Percentiles rank a stretch among this genome's conserved stretches.
Conservation (phyloP, 345 rosid species). For the Streptanthus diversifolius region DNA sequence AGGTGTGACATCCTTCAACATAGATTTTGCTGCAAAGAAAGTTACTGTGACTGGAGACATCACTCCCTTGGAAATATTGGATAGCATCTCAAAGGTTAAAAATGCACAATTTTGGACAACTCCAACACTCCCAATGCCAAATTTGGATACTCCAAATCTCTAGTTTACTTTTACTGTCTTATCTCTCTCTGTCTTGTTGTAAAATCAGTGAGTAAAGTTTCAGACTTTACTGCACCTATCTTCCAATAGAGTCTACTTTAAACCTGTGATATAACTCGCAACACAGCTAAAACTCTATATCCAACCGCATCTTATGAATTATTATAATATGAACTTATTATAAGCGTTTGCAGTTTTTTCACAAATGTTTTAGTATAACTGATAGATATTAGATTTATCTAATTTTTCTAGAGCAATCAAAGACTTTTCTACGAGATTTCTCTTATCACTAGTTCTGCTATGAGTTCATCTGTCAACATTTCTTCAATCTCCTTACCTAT, state of each 20-base stretch:
- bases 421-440: neutral
- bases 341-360: neutral
- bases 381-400: neutral
- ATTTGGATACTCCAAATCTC: neutral
- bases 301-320: neutral
- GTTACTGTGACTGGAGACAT: conserved; percentile 56
- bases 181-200: neutral
- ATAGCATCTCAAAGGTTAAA: conserved; percentile 62
- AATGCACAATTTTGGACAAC: conserved; percentile 56
- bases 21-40: conserved; percentile 62
- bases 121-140: conserved; percentile 24
- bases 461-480: conserved; percentile 50
- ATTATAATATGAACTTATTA: neutral
- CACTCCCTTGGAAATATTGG: conserved; percentile 46
- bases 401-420: conserved; percentile 21
- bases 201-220: neutral
- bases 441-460: conserved; percentile 42
- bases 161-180: neutral
- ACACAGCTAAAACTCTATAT: neutral
- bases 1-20: conserved; percentile 63
- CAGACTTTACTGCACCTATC: neutral
- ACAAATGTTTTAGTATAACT: neutral
- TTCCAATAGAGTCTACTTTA: neutral
- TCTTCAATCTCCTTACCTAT: conserved; percentile 64
- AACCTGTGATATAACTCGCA: neutral